Conservation (phyloP, 2,329 filamentous ascomycete species). For the Diaporthe amygdali region DNA sequence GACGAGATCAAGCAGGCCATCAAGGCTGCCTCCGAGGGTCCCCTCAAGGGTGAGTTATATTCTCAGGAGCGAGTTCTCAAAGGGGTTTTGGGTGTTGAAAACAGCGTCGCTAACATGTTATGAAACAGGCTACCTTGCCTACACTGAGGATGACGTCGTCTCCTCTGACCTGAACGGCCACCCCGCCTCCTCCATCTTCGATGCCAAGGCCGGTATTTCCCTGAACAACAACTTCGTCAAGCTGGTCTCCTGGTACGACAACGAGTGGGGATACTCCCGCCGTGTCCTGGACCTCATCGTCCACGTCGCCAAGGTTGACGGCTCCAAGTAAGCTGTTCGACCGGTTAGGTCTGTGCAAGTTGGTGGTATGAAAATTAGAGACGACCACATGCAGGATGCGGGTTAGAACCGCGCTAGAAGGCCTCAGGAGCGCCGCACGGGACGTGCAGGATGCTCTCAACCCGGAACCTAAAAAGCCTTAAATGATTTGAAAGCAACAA, state of each 20-base stretch:
- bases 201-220: constrained; percentile 98
- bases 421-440: not conserved
- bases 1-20: constrained; percentile 92
- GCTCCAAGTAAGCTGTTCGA: constrained; percentile 48
- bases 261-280: constrained; percentile 99
- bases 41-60: constrained; percentile 78
- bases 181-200: constrained; percentile 95
- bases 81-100: not conserved
- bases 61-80: not conserved
- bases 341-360: constrained; percentile 18
- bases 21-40: constrained; percentile 84
- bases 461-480: constrained; percentile 1
- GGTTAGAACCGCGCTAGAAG: not conserved
- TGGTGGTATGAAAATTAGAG: not conserved
- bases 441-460: not conserved
- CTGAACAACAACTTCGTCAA: constrained; percentile 99
- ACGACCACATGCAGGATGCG: not conserved
- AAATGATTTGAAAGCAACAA: constrained; percentile 18
- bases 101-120: constrained; percentile 20
- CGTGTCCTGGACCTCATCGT: constrained; percentile 84
- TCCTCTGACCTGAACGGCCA: constrained; percentile 94
- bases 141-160: constrained; percentile 97
- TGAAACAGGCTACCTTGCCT: constrained; percentile 77
- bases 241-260: constrained; percentile 98
- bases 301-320: constrained; percentile 82